phyloP scores from a whole-genome alignment of 2,329 filamentous ascomycete species.

The Xylariales sp. region DNA sequence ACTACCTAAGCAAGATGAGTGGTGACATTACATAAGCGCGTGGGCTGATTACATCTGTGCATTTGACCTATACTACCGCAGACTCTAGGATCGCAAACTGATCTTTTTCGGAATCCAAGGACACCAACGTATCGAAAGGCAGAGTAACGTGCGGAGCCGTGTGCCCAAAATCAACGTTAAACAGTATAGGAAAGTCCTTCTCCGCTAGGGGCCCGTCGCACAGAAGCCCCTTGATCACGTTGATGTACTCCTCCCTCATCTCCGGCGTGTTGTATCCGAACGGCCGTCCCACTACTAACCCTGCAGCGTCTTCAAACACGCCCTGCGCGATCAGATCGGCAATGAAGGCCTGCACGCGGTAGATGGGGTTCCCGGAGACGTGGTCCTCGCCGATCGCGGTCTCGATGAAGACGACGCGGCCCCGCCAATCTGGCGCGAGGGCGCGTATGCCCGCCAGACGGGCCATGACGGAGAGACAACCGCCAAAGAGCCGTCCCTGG shows the following conservation, averaged over 20 bases:
- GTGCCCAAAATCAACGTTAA: slow-evolving; percentile 58
- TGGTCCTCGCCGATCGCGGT: slow-evolving; percentile 52
- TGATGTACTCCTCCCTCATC: slow-evolving; percentile 46
- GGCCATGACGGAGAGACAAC: slow-evolving; percentile 55
- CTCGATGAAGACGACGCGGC: slow-evolving; percentile 56
- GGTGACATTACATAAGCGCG: neutral
- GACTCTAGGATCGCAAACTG: slow-evolving; percentile 50
- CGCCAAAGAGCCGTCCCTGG: slow-evolving; percentile 59
- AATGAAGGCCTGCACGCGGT: slow-evolving; percentile 50
- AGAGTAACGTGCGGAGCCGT: slow-evolving; percentile 57
- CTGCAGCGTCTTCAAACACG: slow-evolving; percentile 55
- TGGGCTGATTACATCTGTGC: neutral
- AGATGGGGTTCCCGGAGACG: slow-evolving; percentile 43
- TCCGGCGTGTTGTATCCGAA: slow-evolving; percentile 54
- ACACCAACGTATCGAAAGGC: slow-evolving; percentile 53
- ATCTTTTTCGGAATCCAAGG: slow-evolving; percentile 54
- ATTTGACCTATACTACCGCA: slow-evolving; percentile 21
- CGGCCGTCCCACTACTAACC: slow-evolving; percentile 56
- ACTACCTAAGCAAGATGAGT: neutral
- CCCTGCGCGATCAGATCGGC: slow-evolving; percentile 57
- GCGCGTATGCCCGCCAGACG: slow-evolving; percentile 51
- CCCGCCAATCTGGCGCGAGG: slow-evolving; percentile 53
- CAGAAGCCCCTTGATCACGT: slow-evolving; percentile 50
- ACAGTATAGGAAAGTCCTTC: slow-evolving; percentile 54
- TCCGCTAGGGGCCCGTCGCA: slow-evolving; percentile 51